These are phyloP conservation scores for Tolypocladium cylindrosporum DNA, from an alignment of 2,329 filamentous ascomycete genomes.

Conservation along the genomic window DNA sequence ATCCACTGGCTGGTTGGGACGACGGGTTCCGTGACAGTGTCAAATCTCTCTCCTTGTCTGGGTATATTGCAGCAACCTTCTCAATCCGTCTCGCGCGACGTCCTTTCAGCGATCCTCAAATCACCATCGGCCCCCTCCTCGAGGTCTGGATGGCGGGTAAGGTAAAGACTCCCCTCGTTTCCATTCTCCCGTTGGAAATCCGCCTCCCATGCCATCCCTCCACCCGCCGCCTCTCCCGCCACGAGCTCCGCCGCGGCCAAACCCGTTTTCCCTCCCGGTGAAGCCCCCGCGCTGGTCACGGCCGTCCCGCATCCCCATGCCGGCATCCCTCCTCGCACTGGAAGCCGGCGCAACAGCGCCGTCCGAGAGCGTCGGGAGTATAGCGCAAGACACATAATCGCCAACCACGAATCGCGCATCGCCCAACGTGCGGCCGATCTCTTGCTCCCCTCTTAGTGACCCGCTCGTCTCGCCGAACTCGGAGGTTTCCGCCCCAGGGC, in stretches of 20 bases:
- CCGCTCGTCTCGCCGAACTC: conserved; percentile 24
- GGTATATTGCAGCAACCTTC: conserved; percentile 15
- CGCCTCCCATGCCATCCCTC: conserved; percentile 26
- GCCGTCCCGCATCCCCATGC: conserved; percentile 8
- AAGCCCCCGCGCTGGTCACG: conserved; percentile 15
- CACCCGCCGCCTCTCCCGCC: conserved; percentile 26
- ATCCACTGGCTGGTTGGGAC: not conserved
- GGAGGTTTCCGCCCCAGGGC: conserved; percentile 31
- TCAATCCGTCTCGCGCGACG: not conserved
- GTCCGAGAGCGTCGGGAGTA: conserved; percentile 64
- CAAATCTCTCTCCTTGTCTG: conserved; percentile 2
- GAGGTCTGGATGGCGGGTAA: conserved; percentile 30
- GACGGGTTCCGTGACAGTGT: not conserved
- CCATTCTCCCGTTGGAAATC: conserved; percentile 50
- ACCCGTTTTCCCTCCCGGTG: conserved; percentile 14
- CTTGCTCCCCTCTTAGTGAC: conserved; percentile 33
- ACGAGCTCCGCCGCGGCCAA: conserved; percentile 23
- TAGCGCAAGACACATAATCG: conserved; percentile 77
- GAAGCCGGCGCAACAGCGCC: conserved; percentile 62
- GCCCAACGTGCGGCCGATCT: conserved; percentile 62
- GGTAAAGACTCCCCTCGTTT: conserved; percentile 54
- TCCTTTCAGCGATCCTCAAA: not conserved
- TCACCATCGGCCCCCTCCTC: conserved; percentile 20
- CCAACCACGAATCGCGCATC: conserved; percentile 79
- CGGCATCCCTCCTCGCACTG: conserved; percentile 16